Evolutionary conservation across 1,284 basidiomycete genomes (phyloP), one percentile per base, ranked within the genome.

Genomic region (Anthracocystis setariae): DNA sequence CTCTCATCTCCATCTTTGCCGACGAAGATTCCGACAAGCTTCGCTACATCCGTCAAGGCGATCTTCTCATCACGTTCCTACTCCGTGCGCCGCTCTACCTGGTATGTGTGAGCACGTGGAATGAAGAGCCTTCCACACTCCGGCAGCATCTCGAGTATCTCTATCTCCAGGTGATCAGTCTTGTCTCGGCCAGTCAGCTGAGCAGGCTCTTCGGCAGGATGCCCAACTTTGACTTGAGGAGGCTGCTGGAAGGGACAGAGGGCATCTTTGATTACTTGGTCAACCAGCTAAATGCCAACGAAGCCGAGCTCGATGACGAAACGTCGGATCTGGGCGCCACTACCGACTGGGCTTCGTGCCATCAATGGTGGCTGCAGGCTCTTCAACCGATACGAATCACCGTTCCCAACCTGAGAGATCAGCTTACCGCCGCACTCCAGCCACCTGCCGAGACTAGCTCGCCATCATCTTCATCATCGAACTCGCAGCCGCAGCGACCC

Each of bases 91-190:
- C 95, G 3, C 85, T 98, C 25, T 97, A 97, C 83, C 91, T 95
- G 74, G 92, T 91, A 20, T 94, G 91, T 73, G 90, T 90, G 3
- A 93, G 92, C 25, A 89, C 90, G 21, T 95, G 92, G 92, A 91
- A 92, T 25, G 94, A 96, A 83, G 93, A 94, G 0, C 93, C 95
- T 83, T 91, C 90, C 71, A 90, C 94, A 74, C 90, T 92, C 69
- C 89, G 94, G 46, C 88, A 89, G 45, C 95, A 98, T 85, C 88
- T 98, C 69, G 94, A 98, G 82, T 94, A 95, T 83, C 86, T 98
- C 9, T 91, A 98, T 82, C 85, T 95, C 3, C 94, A 96, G 84
- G 91, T 98, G 48, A 84, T 97, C 46, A 94, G 92, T 69, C 89
- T 97, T 24, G 89, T 98, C 32, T 92, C 93, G 0, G 90, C 88